phyloP scores from a whole-genome alignment of 2,329 filamentous ascomycete genomes.

The Purpureocillium takamizusanense region DNA sequence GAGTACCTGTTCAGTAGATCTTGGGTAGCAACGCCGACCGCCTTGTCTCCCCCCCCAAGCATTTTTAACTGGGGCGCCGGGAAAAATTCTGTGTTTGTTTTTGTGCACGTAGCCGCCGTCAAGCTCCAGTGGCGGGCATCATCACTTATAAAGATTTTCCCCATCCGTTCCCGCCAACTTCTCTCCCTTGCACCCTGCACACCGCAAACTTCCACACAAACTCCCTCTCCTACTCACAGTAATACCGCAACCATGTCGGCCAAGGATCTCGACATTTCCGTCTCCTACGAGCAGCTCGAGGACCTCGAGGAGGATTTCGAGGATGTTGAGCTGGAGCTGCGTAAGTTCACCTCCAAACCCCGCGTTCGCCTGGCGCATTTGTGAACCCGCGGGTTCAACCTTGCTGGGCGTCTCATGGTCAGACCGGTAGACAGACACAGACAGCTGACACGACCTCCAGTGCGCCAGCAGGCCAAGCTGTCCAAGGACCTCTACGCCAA shows the following conservation, averaged over 20 bases:
- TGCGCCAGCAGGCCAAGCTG: constrained; percentile 63
- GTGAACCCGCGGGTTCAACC: too few species aligned
- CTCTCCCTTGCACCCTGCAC: constrained; percentile 6
- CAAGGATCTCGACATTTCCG: constrained; percentile 27
- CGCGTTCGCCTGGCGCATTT: too few species aligned
- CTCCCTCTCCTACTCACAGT: background rate
- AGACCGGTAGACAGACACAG: background rate
- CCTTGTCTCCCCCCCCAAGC: too few species aligned
- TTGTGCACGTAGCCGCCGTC: too few species aligned
- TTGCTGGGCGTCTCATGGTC: background rate
- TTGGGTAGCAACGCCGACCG: too few species aligned
- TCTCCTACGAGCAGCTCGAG: constrained; percentile 68
- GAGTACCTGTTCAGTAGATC: too few species aligned
- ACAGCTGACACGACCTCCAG: constrained; percentile 28
- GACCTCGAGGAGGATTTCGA: constrained; percentile 79
- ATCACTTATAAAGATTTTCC: too few species aligned
- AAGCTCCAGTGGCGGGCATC: too few species aligned
- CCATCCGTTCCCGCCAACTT: background rate
- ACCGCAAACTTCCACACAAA: constrained; percentile 4
- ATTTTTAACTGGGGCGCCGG: too few species aligned
- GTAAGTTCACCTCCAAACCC: constrained; percentile 41
- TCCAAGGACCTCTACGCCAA: constrained; percentile 65
- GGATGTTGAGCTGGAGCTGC: constrained; percentile 70
- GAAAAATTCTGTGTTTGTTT: too few species aligned
- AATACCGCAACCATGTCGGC: constrained; percentile 20